Base-by-base conservation (phyloP, 108 stramenopile species). In the Chaetoceros tenuissimus region DNA sequence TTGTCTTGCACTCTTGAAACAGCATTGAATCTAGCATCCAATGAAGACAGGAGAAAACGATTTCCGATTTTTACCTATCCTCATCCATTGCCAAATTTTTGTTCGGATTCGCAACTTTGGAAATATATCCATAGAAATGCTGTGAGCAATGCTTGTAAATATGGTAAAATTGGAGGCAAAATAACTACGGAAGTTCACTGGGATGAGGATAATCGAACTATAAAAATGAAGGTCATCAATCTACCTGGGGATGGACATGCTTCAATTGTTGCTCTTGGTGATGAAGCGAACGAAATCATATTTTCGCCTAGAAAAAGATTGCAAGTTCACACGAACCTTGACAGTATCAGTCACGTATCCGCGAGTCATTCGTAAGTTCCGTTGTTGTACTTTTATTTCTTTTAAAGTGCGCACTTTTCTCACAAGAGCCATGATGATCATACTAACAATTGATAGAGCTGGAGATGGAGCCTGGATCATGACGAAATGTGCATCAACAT, bases 381-480 rank as follows among this genome's bases (percentile, higher is more conserved):
- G n/a, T n/a, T n/a, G n/a, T n/a, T n/a, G n/a, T n/a, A n/a, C n/a
- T n/a, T n/a, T n/a, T n/a, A n/a, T n/a, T n/a, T n/a, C n/a, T n/a
- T n/a, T n/a, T n/a, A n/a, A n/a, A n/a, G n/a, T n/a, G n/a, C n/a
- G n/a, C n/a, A n/a, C n/a, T n/a, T n/a, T n/a, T n/a, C n/a, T n/a
- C n/a, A n/a, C n/a, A n/a, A n/a, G n/a, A n/a, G n/a, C n/a, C n/a
- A n/a, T n/a, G n/a, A n/a, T n/a, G n/a, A n/a, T n/a, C n/a, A n/a
- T n/a, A n/a, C n/a, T n/a, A n/a, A n/a, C n/a, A n/a, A n/a, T n/a
- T n/a, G n/a, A n/a, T n/a, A n/a, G 78, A 26, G 60, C 74, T 45
- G 78, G 81, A 18, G 74, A 82, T 55, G 77, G 81, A 30, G 81
- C 74, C 27, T 82, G 81, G 80, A 69, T 81, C 31, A 79, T 82